These are phyloP conservation scores for Ploettnerulaceae sp. DNA, from an alignment of 2,329 filamentous ascomycete genomes.

Conservation along the genomic window DNA sequence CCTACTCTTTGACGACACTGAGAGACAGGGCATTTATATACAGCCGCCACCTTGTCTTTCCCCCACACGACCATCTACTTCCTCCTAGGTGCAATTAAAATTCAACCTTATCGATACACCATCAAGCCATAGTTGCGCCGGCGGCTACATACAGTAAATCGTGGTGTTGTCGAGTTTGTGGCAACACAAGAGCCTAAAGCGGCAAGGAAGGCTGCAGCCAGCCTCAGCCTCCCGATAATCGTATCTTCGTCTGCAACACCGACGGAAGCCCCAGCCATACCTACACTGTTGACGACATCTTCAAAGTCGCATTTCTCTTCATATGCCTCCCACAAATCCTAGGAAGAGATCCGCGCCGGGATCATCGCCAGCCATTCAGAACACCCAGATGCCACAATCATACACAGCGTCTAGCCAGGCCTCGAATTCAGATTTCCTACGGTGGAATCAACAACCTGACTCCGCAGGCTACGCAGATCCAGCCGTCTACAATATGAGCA, in stretches of 20 bases:
- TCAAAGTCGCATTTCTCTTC: constrained; percentile 20
- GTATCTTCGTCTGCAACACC: constrained; percentile 10
- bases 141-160: constrained; percentile 6
- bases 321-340: constrained; percentile 42
- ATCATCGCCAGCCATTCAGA: constrained; percentile 56
- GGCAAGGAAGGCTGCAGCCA: constrained; percentile 31
- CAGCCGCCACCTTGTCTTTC: constrained; percentile 13
- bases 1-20: constrained; percentile 22
- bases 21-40: constrained; percentile 17
- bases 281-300: constrained; percentile 11
- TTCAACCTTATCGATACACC: constrained; percentile 16
- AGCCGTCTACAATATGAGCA: constrained; percentile 30
- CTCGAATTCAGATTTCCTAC: constrained; percentile 48
- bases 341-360: constrained; percentile 74
- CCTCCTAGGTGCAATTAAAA: constrained; percentile 21
- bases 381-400: constrained; percentile 47
- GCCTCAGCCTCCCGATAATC: constrained; percentile 19
- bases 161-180: constrained; percentile 15
- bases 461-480: constrained; percentile 35
- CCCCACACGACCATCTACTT: constrained; percentile 13
- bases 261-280: neutral
- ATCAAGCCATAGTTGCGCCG: constrained; percentile 10
- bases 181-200: constrained; percentile 17
- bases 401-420: constrained; percentile 41
- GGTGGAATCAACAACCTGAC: constrained; percentile 44